phyloP scores from a whole-genome alignment of 306 rosid genomes.

The Cyamopsis tetragonoloba region DNA sequence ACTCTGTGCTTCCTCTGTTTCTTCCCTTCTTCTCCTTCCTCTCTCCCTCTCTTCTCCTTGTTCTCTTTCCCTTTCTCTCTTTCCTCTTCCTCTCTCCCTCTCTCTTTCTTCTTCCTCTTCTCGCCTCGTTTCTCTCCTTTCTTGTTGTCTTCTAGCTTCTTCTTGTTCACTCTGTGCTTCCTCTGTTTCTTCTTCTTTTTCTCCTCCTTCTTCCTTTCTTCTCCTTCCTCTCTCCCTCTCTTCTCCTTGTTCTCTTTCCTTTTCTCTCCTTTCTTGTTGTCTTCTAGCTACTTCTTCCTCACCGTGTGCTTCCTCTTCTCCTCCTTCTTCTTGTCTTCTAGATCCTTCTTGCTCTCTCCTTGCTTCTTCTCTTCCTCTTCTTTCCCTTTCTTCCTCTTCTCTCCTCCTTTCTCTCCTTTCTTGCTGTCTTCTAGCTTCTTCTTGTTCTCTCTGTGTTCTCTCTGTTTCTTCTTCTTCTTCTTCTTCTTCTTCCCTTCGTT shows the following conservation, averaged over 20 bases:
- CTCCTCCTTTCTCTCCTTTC: neutral
- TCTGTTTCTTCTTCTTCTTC: neutral
- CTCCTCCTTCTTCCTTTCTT: neutral
- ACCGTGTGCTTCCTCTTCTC: neutral
- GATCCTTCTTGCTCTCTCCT: neutral
- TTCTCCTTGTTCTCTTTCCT: no score
- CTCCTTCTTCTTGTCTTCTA: neutral
- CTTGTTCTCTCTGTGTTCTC: neutral
- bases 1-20: no score
- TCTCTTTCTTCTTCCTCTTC: neutral
- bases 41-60: no score
- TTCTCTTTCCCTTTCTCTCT: neutral
- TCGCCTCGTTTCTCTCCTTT: neutral
- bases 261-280: neutral
- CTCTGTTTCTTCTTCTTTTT: neutral
- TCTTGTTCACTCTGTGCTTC: neutral
- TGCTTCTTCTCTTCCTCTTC: neutral
- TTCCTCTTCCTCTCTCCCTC: no score
- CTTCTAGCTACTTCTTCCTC: neutral
- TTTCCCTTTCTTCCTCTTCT: slow-evolving; percentile 10
- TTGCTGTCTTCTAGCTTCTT: neutral
- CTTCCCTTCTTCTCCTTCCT: no score
- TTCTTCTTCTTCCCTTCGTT: neutral
- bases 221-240: neutral
- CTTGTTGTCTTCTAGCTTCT: neutral